Conservation (phyloP, 768 basidiomycete genomes). For the Tremella yokohamensis region DNA sequence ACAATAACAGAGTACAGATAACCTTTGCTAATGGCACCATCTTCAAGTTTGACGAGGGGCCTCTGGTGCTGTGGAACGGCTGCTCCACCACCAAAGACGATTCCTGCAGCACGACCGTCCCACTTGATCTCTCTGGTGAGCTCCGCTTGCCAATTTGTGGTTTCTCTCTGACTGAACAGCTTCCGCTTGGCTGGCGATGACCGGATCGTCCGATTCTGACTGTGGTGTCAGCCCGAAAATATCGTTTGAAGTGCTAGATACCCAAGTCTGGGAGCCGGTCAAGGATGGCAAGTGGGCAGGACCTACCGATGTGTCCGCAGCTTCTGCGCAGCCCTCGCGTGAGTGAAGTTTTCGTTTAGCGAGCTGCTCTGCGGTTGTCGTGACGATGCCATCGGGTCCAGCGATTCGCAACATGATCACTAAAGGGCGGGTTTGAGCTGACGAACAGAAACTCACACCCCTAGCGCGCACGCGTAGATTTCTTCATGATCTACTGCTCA, state of each 20-base stretch:
- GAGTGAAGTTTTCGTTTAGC: too few species aligned
- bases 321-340: too few species aligned
- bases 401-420: too few species aligned
- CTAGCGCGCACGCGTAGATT: too few species aligned
- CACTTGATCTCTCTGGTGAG: slow-evolving; percentile 26
- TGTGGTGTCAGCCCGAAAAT: background rate
- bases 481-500: too few species aligned
- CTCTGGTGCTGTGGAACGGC: slow-evolving; percentile 28
- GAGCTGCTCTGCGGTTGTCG: too few species aligned
- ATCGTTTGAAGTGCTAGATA: slow-evolving; percentile 11
- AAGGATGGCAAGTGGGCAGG: background rate
- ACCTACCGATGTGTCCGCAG: background rate
- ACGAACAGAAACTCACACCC: too few species aligned
- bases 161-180: background rate
- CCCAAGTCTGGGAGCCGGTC: slow-evolving; percentile 4
- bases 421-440: too few species aligned
- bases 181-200: slow-evolving; percentile 8
- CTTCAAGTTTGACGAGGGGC: slow-evolving; percentile 12
- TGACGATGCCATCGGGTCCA: too few species aligned
- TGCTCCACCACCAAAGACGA: slow-evolving; percentile 11
- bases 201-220: background rate
- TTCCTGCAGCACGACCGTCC: slow-evolving; percentile 8
- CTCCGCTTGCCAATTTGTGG: background rate
- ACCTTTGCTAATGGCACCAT: slow-evolving; percentile 2
- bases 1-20: slow-evolving; percentile 14